A percentile compares a stretch with the other conserved stretches of the same genome.
Evolutionary conservation across 2,329 filamentous ascomycete genomes (phyloP).

Genomic region (Alternaria infectoria): DNA sequence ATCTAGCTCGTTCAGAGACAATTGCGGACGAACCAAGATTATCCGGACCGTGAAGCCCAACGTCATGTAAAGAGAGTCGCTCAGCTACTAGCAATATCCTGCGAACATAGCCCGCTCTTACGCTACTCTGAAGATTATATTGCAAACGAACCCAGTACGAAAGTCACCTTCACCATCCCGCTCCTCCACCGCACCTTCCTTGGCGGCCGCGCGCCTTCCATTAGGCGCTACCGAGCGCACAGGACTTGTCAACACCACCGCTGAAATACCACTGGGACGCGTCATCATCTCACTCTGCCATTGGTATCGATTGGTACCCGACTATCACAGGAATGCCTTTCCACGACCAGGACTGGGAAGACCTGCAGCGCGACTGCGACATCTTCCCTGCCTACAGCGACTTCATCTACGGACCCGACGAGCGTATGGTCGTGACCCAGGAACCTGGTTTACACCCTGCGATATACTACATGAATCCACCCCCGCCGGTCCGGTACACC

Average conservation of each 20-base stretch:
- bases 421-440: conserved; percentile 11
- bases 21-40: neutral
- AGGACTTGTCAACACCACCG: neutral
- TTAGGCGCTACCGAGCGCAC: neutral
- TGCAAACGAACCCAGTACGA: neutral
- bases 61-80: neutral
- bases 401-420: conserved; percentile 25
- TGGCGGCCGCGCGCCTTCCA: neutral
- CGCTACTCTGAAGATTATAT: neutral
- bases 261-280: neutral
- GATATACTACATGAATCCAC: neutral
- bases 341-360: conserved; percentile 23
- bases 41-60: neutral
- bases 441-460: conserved; percentile 26
- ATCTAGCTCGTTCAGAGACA: neutral
- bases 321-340: conserved; percentile 18
- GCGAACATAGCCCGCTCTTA: neutral
- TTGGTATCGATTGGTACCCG: neutral
- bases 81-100: neutral
- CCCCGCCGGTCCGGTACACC: conserved; percentile 5
- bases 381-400: conserved; percentile 32
- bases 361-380: conserved; percentile 23
- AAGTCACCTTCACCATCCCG: neutral
- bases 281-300: neutral
- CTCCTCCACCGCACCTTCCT: conserved; percentile 1